Evolutionary conservation across 352 stramenopile genomes (phyloP).

Genomic region (Globisporangium iwayamae): DNA sequence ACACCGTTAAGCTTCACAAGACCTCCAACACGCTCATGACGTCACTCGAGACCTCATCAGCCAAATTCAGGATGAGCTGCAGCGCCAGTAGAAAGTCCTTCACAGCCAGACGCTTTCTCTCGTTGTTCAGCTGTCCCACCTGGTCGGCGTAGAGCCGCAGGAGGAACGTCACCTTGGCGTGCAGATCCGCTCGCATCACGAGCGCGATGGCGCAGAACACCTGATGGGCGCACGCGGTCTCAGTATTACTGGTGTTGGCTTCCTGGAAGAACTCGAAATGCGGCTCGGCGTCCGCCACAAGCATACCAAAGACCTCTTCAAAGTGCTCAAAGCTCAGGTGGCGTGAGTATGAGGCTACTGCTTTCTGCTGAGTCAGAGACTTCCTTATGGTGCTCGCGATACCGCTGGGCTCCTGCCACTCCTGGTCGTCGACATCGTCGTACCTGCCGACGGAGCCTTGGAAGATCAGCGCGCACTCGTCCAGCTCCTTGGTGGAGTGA

Average conservation of each 20-base stretch:
- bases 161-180: constrained; percentile 58
- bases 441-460: constrained; percentile 23
- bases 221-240: constrained; percentile 45
- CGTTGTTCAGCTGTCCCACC: constrained; percentile 29
- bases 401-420: not conserved
- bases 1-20: not conserved
- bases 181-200: constrained; percentile 45
- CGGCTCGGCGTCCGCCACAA: constrained; percentile 55
- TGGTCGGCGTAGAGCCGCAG: constrained; percentile 56
- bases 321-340: constrained; percentile 49
- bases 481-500: constrained; percentile 38
- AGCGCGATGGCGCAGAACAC: constrained; percentile 58
- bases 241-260: constrained; percentile 11
- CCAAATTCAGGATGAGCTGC: constrained; percentile 37
- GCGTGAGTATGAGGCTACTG: constrained; percentile 32
- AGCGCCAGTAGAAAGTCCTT: constrained; percentile 40
- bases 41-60: constrained; percentile 27
- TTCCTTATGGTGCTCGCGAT: not conserved
- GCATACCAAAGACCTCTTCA: constrained; percentile 74
- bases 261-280: constrained; percentile 68
- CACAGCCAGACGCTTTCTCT: constrained; percentile 39
- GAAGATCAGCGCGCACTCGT: constrained; percentile 64
- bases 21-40: constrained; percentile 30
- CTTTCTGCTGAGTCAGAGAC: not conserved
- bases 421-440: constrained; percentile 21